phyloP scores from a whole-genome alignment of 768 basidiomycete genomes.

The Russula abietina region DNA sequence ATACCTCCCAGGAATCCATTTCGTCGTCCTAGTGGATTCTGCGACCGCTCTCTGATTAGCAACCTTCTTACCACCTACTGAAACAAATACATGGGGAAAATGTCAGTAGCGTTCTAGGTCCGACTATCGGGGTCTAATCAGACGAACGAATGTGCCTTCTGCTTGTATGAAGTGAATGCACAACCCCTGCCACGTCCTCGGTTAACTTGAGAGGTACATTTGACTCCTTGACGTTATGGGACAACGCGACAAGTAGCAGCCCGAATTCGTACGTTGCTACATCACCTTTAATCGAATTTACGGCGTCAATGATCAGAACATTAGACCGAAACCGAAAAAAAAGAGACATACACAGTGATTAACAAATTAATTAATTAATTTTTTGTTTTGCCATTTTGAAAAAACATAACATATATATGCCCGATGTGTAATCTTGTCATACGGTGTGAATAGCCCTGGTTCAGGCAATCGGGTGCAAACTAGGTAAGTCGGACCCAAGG shows the following conservation, averaged over 20 bases:
- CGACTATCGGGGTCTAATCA: too few relatives aligned
- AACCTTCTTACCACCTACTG: conserved; percentile 20
- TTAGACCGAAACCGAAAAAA: too few relatives aligned
- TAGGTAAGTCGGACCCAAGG: too few relatives aligned
- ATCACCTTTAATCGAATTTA: too few relatives aligned
- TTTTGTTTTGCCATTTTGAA: too few relatives aligned
- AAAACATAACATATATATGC: too few relatives aligned
- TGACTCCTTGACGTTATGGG: not conserved
- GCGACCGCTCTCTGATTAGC: conserved; percentile 15
- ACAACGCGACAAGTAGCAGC: not conserved
- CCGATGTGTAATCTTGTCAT: too few relatives aligned
- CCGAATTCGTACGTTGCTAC: conserved; percentile 5
- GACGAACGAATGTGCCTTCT: conserved; percentile 29
- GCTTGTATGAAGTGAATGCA: conserved; percentile 49
- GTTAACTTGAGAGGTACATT: not conserved
- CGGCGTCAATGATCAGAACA: too few relatives aligned
- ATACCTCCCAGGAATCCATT: conserved; percentile 20
- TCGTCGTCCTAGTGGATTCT: conserved; percentile 20
- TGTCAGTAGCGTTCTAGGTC: not conserved
- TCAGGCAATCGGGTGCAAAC: too few relatives aligned
- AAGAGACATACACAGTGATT: too few relatives aligned
- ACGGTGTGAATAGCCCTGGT: too few relatives aligned
- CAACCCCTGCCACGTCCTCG: conserved; percentile 51
- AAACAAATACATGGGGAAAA: not conserved
- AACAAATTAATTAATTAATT: too few relatives aligned